A percentile compares a stretch with the other conserved stretches of the same genome.
phyloP scores from a whole-genome alignment of 2,329 filamentous ascomycete species.

The Exophiala aquamarina region DNA sequence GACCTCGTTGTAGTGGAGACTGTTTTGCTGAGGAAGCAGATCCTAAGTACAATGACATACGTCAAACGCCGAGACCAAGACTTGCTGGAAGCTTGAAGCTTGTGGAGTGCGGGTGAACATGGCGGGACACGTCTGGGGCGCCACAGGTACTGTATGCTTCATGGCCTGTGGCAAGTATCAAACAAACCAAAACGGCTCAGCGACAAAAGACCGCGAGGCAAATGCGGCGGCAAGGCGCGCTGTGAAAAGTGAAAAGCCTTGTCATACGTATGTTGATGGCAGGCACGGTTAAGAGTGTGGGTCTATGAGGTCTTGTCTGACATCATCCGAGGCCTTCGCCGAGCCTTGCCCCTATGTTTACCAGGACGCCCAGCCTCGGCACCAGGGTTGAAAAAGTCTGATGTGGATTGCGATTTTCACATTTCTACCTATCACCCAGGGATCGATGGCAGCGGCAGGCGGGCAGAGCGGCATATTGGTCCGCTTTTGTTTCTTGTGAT shows the following conservation, averaged over 20 bases:
- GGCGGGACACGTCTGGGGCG: too few species aligned
- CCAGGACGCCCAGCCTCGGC: neutral
- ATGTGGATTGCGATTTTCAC: neutral
- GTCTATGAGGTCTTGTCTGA: neutral
- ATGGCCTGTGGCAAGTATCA: too few species aligned
- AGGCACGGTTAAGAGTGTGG: neutral
- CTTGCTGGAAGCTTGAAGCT: too few species aligned
- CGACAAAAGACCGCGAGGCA: neutral
- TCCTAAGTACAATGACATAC: too few species aligned
- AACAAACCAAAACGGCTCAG: too few species aligned
- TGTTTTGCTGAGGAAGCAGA: too few species aligned
- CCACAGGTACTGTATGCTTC: too few species aligned
- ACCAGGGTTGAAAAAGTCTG: neutral
- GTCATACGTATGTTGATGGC: neutral
- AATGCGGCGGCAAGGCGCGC: neutral
- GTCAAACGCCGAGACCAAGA: too few species aligned
- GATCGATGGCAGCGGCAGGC: neutral
- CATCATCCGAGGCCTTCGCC: slow-evolving; percentile 1
- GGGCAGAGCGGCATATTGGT: neutral
- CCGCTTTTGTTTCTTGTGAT: too few species aligned
- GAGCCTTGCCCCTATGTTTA: neutral
- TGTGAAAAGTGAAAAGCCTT: slow-evolving; percentile 1
- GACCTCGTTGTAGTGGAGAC: too few species aligned
- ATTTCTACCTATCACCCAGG: neutral
- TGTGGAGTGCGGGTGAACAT: too few species aligned